Base-by-base conservation (phyloP, 768 basidiomycete genomes). In the Hydnomerulius pinastri region DNA sequence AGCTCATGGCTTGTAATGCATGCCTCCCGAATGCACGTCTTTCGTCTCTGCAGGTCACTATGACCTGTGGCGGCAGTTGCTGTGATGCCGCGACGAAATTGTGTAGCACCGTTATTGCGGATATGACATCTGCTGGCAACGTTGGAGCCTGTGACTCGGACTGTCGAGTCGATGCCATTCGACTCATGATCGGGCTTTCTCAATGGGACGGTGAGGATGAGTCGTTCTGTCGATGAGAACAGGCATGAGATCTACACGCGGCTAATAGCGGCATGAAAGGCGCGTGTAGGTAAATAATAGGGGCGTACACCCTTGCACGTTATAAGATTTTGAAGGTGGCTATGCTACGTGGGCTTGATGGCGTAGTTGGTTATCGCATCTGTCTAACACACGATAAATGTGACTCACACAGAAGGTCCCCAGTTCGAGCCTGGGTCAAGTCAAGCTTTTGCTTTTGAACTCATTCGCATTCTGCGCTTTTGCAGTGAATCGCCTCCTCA, bases 381-480 rank as follows among this genome's bases (percentile, higher is more conserved):
- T 83, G 83, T 85, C 82, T 85, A 82, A 86, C 83, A 85, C 83
- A n/a, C n/a, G n/a, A n/a, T n/a, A n/a, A n/a, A n/a, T n/a, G n/a
- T n/a, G n/a, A n/a, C n/a, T n/a, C n/a, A n/a, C n/a, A 83, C 82
- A 82, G 82, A 81, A 82, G 82, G 81, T 79, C 82, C 75, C 71
- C 81, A 77, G 82, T 83, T 83, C 80, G 81, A 83, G 63, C 80
- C 81, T 76, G 80, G 78, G 70, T 80, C 79, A 64, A 58, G 68
- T 68, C 66, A 68, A 35, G 23, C 4, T 25, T 46, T 46, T 52
- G 32, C 32, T 35, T 13, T n/a, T 46, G 6, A 20, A 23, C 24
- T 27, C 24, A 9, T 21, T 18, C 23, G 8, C 23, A 25, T 13
- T 43, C 20, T 6, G 25, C 29, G 43, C 27, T 43, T 8, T 38